These are phyloP conservation scores for Pterocarpus macrocarpus DNA, from an alignment of 306 rosid genomes.

Conservation along the genomic window DNA sequence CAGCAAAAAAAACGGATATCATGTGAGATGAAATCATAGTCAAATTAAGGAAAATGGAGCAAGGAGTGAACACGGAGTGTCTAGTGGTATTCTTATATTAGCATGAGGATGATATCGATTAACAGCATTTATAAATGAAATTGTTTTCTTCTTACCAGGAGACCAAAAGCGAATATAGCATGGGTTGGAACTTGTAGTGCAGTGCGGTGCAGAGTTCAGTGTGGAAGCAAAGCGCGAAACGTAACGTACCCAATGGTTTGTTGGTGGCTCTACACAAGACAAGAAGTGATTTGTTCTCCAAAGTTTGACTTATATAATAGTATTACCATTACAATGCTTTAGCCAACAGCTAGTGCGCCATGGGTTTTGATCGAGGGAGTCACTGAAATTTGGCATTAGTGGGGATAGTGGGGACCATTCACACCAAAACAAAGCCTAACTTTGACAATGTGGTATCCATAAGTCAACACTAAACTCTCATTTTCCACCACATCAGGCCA, in stretches of 20 bases:
- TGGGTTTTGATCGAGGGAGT: not conserved
- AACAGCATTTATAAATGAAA: too few relatives aligned
- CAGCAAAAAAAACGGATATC: constrained; percentile 13
- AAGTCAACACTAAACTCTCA: constrained; percentile 21
- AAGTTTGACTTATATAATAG: not conserved
- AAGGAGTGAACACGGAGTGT: not conserved
- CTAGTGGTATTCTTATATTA: not conserved
- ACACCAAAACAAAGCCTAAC: constrained; percentile 23
- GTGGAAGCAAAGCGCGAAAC: not conserved
- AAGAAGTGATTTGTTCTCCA: not conserved
- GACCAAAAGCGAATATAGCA: too few relatives aligned
- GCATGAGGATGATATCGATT: too few relatives aligned
- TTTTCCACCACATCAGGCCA: not conserved
- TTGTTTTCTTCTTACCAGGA: too few relatives aligned
- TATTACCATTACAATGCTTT: not conserved
- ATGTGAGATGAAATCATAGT: not conserved
- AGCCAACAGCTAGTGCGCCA: not conserved
- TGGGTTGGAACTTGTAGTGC: not conserved
- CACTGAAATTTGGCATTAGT: not conserved
- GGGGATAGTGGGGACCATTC: not conserved
- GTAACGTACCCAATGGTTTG: not conserved
- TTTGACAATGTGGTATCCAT: constrained; percentile 2
- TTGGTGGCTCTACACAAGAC: not conserved
- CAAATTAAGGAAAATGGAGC: not conserved
- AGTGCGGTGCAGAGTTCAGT: not conserved